Conservation (phyloP, 352 stramenopile species). For the Elongisporangium prolatum region DNA sequence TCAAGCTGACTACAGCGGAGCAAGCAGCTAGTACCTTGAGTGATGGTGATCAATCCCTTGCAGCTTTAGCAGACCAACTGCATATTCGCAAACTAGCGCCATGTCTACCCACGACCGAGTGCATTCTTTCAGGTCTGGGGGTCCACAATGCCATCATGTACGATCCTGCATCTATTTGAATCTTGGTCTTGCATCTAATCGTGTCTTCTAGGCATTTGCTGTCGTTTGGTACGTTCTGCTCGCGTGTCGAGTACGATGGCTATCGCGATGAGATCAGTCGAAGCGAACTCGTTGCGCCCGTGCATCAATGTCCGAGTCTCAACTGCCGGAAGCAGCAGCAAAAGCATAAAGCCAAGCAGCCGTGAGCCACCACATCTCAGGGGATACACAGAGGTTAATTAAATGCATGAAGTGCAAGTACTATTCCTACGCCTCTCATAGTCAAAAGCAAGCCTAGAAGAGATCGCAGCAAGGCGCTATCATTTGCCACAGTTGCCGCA, state of each 20-base stretch:
- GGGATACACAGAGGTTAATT: too few species aligned
- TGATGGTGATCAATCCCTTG: not conserved
- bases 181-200: not conserved
- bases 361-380: too few species aligned
- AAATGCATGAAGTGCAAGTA: too few species aligned
- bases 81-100: not conserved
- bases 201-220: slow-evolving; percentile 15
- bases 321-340: slow-evolving; percentile 23
- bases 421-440: not conserved
- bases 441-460: not conserved
- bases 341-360: slow-evolving; percentile 3
- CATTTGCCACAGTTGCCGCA: not conserved
- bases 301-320: slow-evolving; percentile 30
- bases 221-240: slow-evolving; percentile 25
- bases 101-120: slow-evolving; percentile 33
- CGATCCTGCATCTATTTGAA: too few species aligned
- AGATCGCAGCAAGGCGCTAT: not conserved
- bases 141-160: slow-evolving; percentile 38
- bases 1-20: slow-evolving; percentile 10
- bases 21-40: not conserved
- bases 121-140: slow-evolving; percentile 38
- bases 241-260: slow-evolving; percentile 41
- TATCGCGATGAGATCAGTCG: slow-evolving; percentile 41
- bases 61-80: not conserved
- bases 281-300: slow-evolving; percentile 28